Evolutionary conservation across 192 early-diverging fungal genomes (phyloP).

Genomic region (Coemansia sp.): DNA sequence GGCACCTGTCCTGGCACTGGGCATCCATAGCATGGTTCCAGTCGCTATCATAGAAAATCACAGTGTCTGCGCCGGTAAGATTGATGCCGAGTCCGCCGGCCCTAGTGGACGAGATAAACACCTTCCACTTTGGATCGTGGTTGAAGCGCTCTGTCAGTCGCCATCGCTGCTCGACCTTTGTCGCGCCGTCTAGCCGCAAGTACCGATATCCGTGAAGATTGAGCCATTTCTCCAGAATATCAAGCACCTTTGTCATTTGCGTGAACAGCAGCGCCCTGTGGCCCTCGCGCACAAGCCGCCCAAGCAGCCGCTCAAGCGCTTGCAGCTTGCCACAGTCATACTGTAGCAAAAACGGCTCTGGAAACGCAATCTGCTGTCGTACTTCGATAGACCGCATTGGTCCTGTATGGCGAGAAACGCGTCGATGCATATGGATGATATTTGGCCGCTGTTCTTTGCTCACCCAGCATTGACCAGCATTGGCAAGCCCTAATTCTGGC

Average conservation of each 20-base stretch:
- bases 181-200: constrained; percentile 90
- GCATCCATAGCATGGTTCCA: constrained; percentile 97
- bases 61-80: constrained; percentile 91
- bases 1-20: constrained; percentile 94
- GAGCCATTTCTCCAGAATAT: constrained; percentile 92
- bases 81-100: constrained; percentile 97
- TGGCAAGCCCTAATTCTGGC: neutral
- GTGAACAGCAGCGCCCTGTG: constrained; percentile 96
- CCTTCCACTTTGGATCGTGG: constrained; percentile 82
- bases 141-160: constrained; percentile 95
- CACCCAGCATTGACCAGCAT: neutral
- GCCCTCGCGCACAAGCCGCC: constrained; percentile 78
- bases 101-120: constrained; percentile 89
- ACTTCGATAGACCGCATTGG: constrained; percentile 61
- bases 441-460: constrained; percentile 19
- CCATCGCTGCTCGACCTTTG: constrained; percentile 81
- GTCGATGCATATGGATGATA: constrained; percentile 34
- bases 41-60: constrained; percentile 91
- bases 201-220: constrained; percentile 74
- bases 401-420: constrained; percentile 39
- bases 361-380: constrained; percentile 74
- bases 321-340: constrained; percentile 92
- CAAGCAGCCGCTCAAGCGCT: constrained; percentile 76
- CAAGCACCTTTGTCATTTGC: constrained; percentile 92
- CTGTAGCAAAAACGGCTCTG: constrained; percentile 78